A percentile compares a stretch with the other conserved stretches of the same genome.
Evolutionary conservation across 2,329 filamentous ascomycete species (phyloP).

Genomic region (Aureobasidium lini): DNA sequence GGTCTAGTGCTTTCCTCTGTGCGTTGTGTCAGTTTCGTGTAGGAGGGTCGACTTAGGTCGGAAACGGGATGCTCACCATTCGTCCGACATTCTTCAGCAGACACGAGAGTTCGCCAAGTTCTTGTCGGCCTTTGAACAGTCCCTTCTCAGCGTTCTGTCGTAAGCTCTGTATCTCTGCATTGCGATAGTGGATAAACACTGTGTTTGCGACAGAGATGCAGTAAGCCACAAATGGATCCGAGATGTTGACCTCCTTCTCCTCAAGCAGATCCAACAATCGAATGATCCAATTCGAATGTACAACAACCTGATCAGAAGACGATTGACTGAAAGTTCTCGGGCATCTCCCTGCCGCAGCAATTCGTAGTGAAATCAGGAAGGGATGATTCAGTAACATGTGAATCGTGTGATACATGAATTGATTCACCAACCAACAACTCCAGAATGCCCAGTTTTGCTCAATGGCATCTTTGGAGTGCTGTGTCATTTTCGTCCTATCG

Average conservation of each 20-base stretch:
- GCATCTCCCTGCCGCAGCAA: background rate
- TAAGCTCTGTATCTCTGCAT: background rate
- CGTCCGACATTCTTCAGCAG: slow-evolving; percentile 8
- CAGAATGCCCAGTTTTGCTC: slow-evolving; percentile 9
- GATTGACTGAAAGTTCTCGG: slow-evolving; percentile 10
- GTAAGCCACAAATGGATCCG: slow-evolving; percentile 8
- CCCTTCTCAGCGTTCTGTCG: slow-evolving; percentile 8
- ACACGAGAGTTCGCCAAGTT: background rate
- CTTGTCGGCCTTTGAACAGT: slow-evolving; percentile 7
- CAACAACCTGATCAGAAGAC: slow-evolving; percentile 1
- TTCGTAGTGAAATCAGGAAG: slow-evolving; percentile 3
- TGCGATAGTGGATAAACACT: slow-evolving; percentile 8
- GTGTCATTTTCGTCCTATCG: background rate
- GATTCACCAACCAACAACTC: slow-evolving; percentile 5
- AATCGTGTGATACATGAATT: slow-evolving; percentile 12
- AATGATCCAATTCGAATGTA: slow-evolving; percentile 12
- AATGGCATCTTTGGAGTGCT: slow-evolving; percentile 7
- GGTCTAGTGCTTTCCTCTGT: slow-evolving; percentile 6
- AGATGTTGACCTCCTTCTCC: background rate
- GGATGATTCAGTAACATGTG: slow-evolving; percentile 10
- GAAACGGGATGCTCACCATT: background rate
- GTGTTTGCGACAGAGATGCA: slow-evolving; percentile 5
- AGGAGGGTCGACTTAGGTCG: background rate
- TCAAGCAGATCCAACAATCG: slow-evolving; percentile 2
- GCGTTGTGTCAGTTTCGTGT: background rate